phyloP scores from a whole-genome alignment of 2,329 filamentous ascomycete species.

The Fusarium hainanense region DNA sequence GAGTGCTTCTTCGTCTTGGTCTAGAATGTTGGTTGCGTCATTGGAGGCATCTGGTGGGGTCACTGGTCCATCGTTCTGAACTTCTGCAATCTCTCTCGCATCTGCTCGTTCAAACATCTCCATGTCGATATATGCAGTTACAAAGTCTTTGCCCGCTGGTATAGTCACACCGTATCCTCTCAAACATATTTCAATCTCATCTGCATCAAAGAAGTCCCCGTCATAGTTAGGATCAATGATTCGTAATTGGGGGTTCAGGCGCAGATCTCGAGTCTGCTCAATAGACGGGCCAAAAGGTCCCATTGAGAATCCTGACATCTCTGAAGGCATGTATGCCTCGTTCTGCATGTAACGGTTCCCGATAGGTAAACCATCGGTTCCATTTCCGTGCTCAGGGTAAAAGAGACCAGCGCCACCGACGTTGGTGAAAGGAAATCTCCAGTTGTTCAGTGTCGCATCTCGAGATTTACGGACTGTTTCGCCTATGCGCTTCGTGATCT shows the following conservation, averaged over 20 bases:
- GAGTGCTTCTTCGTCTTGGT: not conserved
- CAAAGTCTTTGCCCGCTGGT: not conserved
- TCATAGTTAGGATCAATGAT: not conserved
- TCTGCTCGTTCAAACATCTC: conserved; percentile 1
- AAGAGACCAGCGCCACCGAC: not conserved
- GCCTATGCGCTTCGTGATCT: not conserved
- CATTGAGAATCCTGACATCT: conserved; percentile 13
- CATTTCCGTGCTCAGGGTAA: not conserved
- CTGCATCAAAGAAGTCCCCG: conserved; percentile 1
- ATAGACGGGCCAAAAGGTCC: not conserved
- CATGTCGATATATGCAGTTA: conserved; percentile 10
- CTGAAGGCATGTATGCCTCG: not conserved
- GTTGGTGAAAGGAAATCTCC: conserved; percentile 9
- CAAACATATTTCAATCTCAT: conserved; percentile 8
- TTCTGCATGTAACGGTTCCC: not conserved
- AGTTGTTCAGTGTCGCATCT: conserved; percentile 2
- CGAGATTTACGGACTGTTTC: not conserved
- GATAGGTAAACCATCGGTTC: not conserved
- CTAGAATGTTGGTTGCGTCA: not conserved
- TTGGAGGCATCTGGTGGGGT: not conserved
- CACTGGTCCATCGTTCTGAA: not conserved
- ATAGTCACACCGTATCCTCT: conserved; percentile 11
- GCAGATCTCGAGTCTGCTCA: not conserved
- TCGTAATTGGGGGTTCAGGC: not conserved
- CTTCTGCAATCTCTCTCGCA: not conserved